Evolutionary conservation across 1,284 basidiomycete genomes (phyloP), one percentile per base, ranked within the genome.

Genomic region (Apiotrichum porosum): DNA sequence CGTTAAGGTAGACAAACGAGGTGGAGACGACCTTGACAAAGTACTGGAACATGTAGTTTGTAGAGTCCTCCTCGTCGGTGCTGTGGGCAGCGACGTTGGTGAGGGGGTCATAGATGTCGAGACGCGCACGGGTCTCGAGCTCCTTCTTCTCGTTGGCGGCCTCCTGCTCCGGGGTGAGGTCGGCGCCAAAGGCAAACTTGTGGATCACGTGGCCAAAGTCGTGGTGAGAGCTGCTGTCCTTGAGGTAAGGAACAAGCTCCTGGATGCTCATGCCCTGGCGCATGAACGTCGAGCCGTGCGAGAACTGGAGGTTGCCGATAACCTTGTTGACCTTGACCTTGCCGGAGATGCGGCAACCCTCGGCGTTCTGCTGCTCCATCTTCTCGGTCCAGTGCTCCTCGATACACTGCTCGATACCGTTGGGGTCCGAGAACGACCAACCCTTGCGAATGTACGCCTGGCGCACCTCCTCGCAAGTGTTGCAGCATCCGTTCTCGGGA

Each of bases 321-420:
- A 73, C 71, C 76, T 97, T 97, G 81, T 98, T 98, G 52, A 98
- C 89, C 51, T 86, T 86, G 43, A 98, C 81, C 47, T 84, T 83
- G 48, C 95, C 95, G 35, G 85, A 81, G 55, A 98, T 79, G 68
- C 91, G 92, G 77, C 95, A 99, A 0, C 95, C 95, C 65, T 99
- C 95, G 40, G 83, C 80, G 33, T 88, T 83, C 72, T 97, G 94
- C 47, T 91, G 86, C 70, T 84, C 84, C 60, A 99, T 81, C 72
- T 88, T 92, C 14, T 94, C 90, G 17, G 88, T 82, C 94, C 94
- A 98, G 39, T 88, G 86, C 76, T 99, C 95, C 57, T 86, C 76
- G 41, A 86, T 82, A 71, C 95, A 99, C 88, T 95, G 64, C 63
- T 97, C 92, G 58, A 99, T 86, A 3, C 83, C 79, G 57, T 95